Base-by-base conservation (phyloP, 352 stramenopile genomes). In the Sclerospora graminicola region DNA sequence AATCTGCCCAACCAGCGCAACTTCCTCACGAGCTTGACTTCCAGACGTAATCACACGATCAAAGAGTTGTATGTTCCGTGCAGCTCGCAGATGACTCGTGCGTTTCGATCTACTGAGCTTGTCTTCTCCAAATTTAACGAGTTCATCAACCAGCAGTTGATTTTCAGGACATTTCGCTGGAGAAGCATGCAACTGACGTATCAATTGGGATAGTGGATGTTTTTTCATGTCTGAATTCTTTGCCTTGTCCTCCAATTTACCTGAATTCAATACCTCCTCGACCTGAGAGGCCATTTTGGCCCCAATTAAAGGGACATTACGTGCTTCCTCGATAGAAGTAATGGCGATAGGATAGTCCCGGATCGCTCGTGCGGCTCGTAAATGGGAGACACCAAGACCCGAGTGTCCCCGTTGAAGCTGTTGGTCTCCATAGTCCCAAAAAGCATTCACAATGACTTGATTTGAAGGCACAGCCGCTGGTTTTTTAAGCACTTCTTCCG, bases 381-480 rank as follows among this genome's bases (percentile, higher is more conserved):
- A 30, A 29, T 82, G 73, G 2, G 67, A 63, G 14, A 76, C 57
- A 26, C 66, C 70, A 42, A 82, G 80, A 46, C 69, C 72, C 4
- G 69, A 80, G 60, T 81, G 73, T 7, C 73, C 63, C 2, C 36
- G 50, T 16, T 66, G 45, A 1, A 83, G 46, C 26, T 85, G 67
- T 5, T 57, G 34, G 43, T 69, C 57, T 16, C 60, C 70, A 33
- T 82, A 85, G 24, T 68, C 48, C 5, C 57, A 49, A 43, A 85
- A 80, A 13, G 63, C 73, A 32, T 85, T 60, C 14, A 82, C 69
- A 11, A 84, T 59, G 45, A 68, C 75, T 45, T 84, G 69, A 50
- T 86, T 86, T 9, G 60, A 62, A 1, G 41, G 9, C 4, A 69
- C 55, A 18, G 15, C 29, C 0, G 66, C 71, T 9, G 66, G 60